Percentiles rank a stretch among this genome's conserved stretches.
Evolutionary conservation across 164 flowering plant species (phyloP).

Genomic region (Taxillus chinensis): DNA sequence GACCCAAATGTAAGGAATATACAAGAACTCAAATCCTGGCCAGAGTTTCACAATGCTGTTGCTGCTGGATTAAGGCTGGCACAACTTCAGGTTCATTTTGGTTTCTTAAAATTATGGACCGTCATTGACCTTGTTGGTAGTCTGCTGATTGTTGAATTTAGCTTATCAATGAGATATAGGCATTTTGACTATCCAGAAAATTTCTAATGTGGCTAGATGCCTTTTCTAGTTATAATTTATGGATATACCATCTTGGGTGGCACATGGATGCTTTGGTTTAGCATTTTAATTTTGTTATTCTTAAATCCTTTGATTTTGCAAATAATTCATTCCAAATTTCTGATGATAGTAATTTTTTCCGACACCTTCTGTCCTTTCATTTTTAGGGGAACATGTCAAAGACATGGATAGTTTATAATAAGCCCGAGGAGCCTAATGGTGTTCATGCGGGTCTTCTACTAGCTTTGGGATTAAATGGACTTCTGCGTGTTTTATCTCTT

Average conservation of each 20-base stretch:
- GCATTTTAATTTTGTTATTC: background rate
- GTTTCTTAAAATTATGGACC: background rate
- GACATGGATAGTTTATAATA: slow-evolving; percentile 91
- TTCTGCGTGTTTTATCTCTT: slow-evolving; percentile 60
- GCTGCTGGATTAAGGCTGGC: slow-evolving; percentile 93
- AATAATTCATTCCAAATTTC: background rate
- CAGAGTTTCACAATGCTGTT: slow-evolving; percentile 97
- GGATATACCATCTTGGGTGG: no score
- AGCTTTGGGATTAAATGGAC: slow-evolving; percentile 91
- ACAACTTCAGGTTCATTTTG: slow-evolving; percentile 61
- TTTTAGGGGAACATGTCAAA: slow-evolving; percentile 87
- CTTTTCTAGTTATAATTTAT: no score
- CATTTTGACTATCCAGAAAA: no score
- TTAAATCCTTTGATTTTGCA: no score
- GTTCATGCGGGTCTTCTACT: slow-evolving; percentile 91
- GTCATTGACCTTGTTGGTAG: no score
- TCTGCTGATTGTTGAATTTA: background rate
- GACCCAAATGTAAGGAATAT: slow-evolving; percentile 83
- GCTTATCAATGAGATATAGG: background rate
- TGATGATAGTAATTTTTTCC: background rate
- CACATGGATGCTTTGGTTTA: background rate
- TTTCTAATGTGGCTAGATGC: no score
- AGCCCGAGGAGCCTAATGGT: slow-evolving; percentile 72
- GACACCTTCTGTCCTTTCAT: background rate
- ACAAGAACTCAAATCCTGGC: slow-evolving; percentile 85